Base-by-base conservation (phyloP, 495 filamentous ascomycete species). In the Cairneyella variabilis region DNA sequence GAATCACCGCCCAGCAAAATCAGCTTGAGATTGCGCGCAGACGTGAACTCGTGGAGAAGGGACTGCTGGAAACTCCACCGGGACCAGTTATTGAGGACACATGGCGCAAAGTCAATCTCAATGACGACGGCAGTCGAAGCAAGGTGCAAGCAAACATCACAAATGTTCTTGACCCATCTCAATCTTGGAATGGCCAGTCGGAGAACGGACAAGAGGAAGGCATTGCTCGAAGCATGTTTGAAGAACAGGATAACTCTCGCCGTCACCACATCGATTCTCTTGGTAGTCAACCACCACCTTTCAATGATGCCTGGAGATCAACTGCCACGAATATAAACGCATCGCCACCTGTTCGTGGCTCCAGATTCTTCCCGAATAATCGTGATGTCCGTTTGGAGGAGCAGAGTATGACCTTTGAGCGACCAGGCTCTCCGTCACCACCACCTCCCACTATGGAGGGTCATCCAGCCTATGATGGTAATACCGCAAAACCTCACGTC, bases 401-500 rank as follows among this genome's bases (percentile, higher is more conserved):
- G 11, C 56, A 42, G 22, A 32, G 42, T 11, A 30, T 48, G 2
- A 36, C 28, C 18, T 58, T 60, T 23, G 51, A 59, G 14, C 46
- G 63, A 41, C 57, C 63, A 18, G 60, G 52, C 16, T 78, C 78
- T 0, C 77, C 78, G 0, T 88, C 86, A 1, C 86, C 87, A 2
- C 88, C 88, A 28, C 88, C 88, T 5, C 86, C 88, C 0, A 87
- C 89, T 46, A 83, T 81, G 53, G 76, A 69, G 34, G 75, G 74
- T 18, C 88, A 91, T 60, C 88, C 88, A 0, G 88, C 81, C 4
- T 90, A 83, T 53, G 80, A 82, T 55, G 83, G 84, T 43, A 80
- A 84, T 61, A 73, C 71, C 3, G 72, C 70, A 26, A 81, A 78
- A 22, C 87, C 88, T 1, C 72, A 83, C 50, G 86, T 92, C 16